phyloP scores from a whole-genome alignment of 2,329 filamentous ascomycete genomes.

The Leptosphaerulina australis region DNA sequence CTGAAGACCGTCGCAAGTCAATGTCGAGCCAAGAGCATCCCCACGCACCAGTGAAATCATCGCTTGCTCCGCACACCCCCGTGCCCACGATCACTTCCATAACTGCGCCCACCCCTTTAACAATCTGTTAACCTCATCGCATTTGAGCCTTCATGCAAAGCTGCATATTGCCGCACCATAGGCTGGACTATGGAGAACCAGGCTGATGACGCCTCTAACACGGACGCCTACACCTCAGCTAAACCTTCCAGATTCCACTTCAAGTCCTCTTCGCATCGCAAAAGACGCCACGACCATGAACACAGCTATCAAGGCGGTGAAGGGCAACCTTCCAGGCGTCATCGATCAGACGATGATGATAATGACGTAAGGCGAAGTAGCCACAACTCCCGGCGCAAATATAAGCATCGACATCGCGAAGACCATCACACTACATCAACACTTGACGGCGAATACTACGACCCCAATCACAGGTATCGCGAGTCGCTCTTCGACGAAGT shows the following conservation, averaged over 20 bases:
- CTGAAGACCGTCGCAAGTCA: constrained; percentile 2
- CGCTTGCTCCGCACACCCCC: constrained; percentile 34
- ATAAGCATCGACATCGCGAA: constrained; percentile 25
- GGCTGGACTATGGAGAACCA: constrained; percentile 37
- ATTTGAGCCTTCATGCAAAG: constrained; percentile 24
- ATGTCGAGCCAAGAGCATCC: constrained; percentile 28
- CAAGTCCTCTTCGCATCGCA: constrained; percentile 39
- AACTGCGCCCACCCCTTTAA: neutral
- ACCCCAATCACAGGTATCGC: constrained; percentile 39
- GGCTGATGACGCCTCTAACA: constrained; percentile 28
- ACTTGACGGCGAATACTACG: constrained; percentile 40
- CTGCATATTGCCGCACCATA: constrained; percentile 15
- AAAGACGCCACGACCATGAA: constrained; percentile 25
- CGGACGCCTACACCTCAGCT: constrained; percentile 32
- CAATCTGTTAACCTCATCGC: neutral
- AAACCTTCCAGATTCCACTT: constrained; percentile 49
- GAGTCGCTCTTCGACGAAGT: constrained; percentile 42
- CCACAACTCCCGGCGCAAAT: constrained; percentile 25
- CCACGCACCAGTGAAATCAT: constrained; percentile 37
- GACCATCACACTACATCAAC: constrained; percentile 35
- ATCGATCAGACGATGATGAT: constrained; percentile 20
- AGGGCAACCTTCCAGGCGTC: constrained; percentile 21
- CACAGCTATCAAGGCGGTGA: constrained; percentile 14
- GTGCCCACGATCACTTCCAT: constrained; percentile 11
- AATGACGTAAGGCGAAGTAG: constrained; percentile 11